Evolutionary conservation across 169 alveolate genomes (phyloP).

Genomic region (Plasmodium relictum): DNA sequence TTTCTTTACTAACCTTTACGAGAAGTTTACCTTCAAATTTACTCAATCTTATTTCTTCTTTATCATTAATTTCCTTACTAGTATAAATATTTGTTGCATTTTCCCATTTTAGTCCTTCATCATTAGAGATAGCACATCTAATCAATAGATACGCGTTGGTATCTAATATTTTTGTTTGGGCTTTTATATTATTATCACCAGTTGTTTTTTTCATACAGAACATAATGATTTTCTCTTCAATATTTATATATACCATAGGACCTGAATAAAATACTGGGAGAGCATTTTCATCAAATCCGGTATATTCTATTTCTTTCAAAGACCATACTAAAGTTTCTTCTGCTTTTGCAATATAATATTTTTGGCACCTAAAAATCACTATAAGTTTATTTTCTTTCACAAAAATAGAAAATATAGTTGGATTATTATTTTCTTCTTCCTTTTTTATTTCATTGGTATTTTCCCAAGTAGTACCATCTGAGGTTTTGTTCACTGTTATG

Average conservation of each 20-base stretch:
- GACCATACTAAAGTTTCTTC: constrained; percentile 6
- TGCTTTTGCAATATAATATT: constrained; percentile 11
- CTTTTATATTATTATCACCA: neutral
- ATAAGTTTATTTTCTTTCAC: constrained; percentile 11
- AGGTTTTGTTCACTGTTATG: constrained; percentile 14
- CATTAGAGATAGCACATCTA: neutral
- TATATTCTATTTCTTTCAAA: neutral
- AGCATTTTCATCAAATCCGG: too few species aligned
- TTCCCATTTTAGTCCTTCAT: constrained; percentile 2
- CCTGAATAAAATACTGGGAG: constrained; percentile 29
- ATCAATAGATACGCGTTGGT: neutral
- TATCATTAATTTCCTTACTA: neutral
- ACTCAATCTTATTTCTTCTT: neutral
- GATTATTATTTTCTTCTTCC: neutral
- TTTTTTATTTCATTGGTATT: neutral
- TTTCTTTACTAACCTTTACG: constrained; percentile 1
- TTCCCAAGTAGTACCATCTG: constrained; percentile 15
- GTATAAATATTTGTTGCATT: neutral
- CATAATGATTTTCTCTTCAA: constrained; percentile 42
- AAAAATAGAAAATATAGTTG: constrained; percentile 28
- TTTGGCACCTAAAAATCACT: constrained; percentile 27
- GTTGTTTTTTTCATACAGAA: constrained; percentile 8
- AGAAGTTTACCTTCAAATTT: constrained; percentile 10
- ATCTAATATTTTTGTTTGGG: neutral
- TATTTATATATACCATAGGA: constrained; percentile 15